Evolutionary conservation across 768 basidiomycete species (phyloP), one percentile per base, ranked within the genome.

Genomic region (Leucocoprinus sp.): DNA sequence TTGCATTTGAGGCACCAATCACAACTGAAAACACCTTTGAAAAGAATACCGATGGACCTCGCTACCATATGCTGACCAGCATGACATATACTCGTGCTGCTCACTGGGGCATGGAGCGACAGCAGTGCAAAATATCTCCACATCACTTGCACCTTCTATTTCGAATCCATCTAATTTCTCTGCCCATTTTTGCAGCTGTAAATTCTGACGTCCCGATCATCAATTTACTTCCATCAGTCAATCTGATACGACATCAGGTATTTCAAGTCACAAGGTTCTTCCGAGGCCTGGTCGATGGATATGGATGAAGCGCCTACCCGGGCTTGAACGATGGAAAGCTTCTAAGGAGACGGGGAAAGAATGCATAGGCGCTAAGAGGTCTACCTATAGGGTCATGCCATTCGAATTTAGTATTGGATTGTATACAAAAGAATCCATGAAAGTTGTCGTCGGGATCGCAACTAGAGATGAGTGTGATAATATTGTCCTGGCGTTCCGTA

Each of bases 81-180:
- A 89, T 5, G 54, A 57, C 3, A 74, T 75, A 29, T 71, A 64
- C 57, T 90, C 87, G 50, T 72, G 67, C 49, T 84, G 76, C 55
- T 89, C 85, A 53, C 81, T 83, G 0, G 88, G 88, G 52, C 85
- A 89, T 77, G 88, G 82, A 42, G 74, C 81, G 5, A 84, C 67
- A 0, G 69, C 76, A 0, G 84, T 84, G 58, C 79, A 83, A 48
- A 78, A 78, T 0, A 69, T 57, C 56, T 58, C 43, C 2, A 45
- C 49, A 26, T 60, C 56, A 2, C 52, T 44, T 0, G 72, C 78
- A 1, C 76, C 73, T 37, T 71, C 60, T 3, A 84, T 53, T 28
- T 65, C 54, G 27, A 84, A 66, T 9, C 70, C 60, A 35, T 75
- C 69, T 9, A 83, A 59, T 45, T 81, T 75, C 42, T 80, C 75